Base-by-base conservation (phyloP, 164 flowering plant species). In the Umbilicus rupestris region DNA sequence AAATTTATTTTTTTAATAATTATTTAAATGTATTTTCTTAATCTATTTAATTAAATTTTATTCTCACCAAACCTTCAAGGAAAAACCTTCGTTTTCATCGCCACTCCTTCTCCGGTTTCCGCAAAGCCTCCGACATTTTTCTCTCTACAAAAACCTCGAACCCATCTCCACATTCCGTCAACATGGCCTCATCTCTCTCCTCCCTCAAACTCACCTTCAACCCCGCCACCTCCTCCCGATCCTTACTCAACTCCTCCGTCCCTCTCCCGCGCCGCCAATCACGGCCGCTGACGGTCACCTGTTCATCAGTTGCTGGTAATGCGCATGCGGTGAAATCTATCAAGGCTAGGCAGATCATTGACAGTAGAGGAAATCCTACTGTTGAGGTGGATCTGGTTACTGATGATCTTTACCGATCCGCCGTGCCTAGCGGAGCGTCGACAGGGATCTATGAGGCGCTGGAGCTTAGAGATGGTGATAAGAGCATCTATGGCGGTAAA, bases 371-470 rank as follows among this genome's bases (percentile, higher is more conserved):
- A 1, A 94, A 91, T 71, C 97, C 99, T 26, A 94, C 96, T 37
- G 95, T 94, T 11, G 96, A 94, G 83, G 97, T 94, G 67, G 98
- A 90, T 81, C 83, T 93, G 39, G 69, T 84, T 63, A 85, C 97
- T 29, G 96, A 80, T 58, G 80, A 77, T 70, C 80, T 89, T 1
- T 87, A 82, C 74, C 81, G 98, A 71, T 89, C 99, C 8, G 99
- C 97, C 2, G 97, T 91, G 1, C 99, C 99, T 0, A 89, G 97
- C 49, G 97, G 97, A 1, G 97, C 97, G 8, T 91, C 97, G 47
- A 91, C 99, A 1, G 99, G 99, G 77, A 91, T 91, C 81, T 91
- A 94, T 68, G 99, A 94, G 79, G 99, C 99, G 1, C 70, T 91
- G 76, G 99, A 94, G 82, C 84, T 94, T 14, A 79, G 99, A 65